phyloP scores from a whole-genome alignment of 2,329 filamentous ascomycete species.

The Hortaea sp. region DNA sequence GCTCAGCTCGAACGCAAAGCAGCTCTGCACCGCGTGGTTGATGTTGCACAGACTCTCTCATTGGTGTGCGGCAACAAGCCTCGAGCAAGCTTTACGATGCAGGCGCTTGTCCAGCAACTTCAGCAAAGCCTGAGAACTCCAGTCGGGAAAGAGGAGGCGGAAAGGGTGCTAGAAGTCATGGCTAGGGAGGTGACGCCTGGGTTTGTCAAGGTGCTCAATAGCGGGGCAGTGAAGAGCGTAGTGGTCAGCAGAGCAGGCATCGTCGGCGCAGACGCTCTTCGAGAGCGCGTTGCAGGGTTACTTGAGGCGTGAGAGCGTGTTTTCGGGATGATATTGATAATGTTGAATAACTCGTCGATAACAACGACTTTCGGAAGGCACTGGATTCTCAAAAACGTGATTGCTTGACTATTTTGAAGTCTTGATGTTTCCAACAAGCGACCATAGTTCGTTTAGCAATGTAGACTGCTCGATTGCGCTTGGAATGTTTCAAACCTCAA shows the following conservation, averaged over 20 bases:
- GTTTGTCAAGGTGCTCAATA: conserved; percentile 31
- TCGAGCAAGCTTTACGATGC: conserved; percentile 36
- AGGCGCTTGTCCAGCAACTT: conserved; percentile 31
- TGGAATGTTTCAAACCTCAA: too few relatives aligned
- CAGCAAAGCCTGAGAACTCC: conserved; percentile 38
- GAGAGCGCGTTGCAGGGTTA: background rate
- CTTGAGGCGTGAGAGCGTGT: background rate
- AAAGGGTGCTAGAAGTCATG: conserved; percentile 34
- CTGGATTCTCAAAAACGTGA: too few relatives aligned
- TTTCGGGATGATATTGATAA: too few relatives aligned
- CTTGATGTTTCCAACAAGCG: too few relatives aligned
- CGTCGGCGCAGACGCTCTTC: conserved; percentile 17
- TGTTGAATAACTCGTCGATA: too few relatives aligned
- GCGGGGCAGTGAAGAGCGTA: conserved; percentile 33
- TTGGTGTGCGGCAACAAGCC: conserved; percentile 29
- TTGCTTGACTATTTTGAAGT: too few relatives aligned
- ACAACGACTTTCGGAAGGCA: too few relatives aligned
- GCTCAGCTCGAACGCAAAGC: conserved; percentile 35
- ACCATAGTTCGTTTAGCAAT: too few relatives aligned
- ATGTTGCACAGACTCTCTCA: conserved; percentile 34
- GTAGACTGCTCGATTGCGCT: too few relatives aligned
- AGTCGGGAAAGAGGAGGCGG: conserved; percentile 35
- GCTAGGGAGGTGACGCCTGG: conserved; percentile 33
- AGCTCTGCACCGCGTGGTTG: conserved; percentile 38
- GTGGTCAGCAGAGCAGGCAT: conserved; percentile 27